Conservation (phyloP, 2,329 filamentous ascomycete species). For the Colletotrichum magnum region DNA sequence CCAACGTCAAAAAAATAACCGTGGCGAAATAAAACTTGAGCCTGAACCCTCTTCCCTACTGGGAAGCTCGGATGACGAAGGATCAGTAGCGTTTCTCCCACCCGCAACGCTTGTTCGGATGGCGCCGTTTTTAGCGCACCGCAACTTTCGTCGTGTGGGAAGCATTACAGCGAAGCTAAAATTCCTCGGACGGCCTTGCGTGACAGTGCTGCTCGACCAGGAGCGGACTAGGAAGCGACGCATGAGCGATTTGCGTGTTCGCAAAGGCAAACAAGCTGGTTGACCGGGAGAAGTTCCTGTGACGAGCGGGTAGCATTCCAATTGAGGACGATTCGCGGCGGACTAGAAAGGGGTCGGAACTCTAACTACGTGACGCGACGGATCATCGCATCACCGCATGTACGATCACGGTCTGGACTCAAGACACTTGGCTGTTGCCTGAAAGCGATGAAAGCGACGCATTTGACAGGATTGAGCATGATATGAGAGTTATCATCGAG, state of each 20-base stretch:
- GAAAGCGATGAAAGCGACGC: too few species aligned
- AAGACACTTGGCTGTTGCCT: too few species aligned
- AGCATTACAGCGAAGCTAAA: not conserved
- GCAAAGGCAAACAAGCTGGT: not conserved
- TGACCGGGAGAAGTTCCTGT: not conserved
- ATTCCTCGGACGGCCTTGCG: slow-evolving; percentile 1
- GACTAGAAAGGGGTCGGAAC: not conserved
- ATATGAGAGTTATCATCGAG: too few species aligned
- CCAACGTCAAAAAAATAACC: too few species aligned
- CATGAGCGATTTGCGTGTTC: not conserved
- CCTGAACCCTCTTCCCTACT: too few species aligned
- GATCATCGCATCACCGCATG: too few species aligned
- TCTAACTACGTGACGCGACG: not conserved
- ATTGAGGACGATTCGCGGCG: not conserved
- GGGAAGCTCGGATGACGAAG: not conserved
- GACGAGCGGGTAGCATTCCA: not conserved
- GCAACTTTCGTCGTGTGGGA: not conserved
- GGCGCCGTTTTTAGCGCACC: not conserved
- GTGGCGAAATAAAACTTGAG: too few species aligned
- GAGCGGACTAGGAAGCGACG: not conserved
- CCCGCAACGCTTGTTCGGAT: slow-evolving; percentile 1
- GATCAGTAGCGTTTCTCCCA: not conserved
- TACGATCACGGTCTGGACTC: too few species aligned
- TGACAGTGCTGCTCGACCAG: not conserved
- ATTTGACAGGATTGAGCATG: too few species aligned